Base-by-base conservation (phyloP, 495 filamentous ascomycete genomes). In the Aspergillus heteromorphus region DNA sequence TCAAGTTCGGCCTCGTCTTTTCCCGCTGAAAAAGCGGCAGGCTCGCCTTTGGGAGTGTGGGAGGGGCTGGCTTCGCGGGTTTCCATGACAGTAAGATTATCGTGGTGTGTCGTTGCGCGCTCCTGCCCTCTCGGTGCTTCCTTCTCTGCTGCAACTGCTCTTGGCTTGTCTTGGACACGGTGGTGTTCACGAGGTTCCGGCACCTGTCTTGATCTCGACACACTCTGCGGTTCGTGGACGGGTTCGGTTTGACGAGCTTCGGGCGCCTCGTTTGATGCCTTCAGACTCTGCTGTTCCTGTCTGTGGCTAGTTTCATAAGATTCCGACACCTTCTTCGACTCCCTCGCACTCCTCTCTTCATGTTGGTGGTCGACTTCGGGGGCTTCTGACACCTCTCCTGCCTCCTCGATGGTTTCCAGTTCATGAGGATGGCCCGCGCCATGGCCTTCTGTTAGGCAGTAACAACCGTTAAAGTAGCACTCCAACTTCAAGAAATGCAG, bases 401-500 rank as follows among this genome's bases (percentile, higher is more conserved):
- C n/a, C n/a, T n/a, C n/a, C 54, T 57, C 41, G 49, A 57, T n/a
- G 27, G 20, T 17, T 25, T 66, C 62, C 2, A 56, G 59, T 41
- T 83, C 80, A 51, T 83, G 76, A n/a, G 78, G 59, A 54, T 79
- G 83, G n/a, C 62, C 58, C 14, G 56, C 64, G n/a, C 75, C 77
- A 14, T 75, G 63, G 29, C 64, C 59, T 55, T 85, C 80, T 4
- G 79, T 78, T 45, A 82, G 74, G 64, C 85, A 89, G 1, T 83
- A 69, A 71, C 88, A 93, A 65, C 80, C 80, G 52, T 80, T 79
- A 53, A 92, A 83, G 43, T 83, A 79, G 67, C 91, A 95, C 65
- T 95, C 89, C 55, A 87, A 79, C 59, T 87, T 82, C 74, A 96
- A 72, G 65, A 91, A 95, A n/a, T 91, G 79, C 21, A 92, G 72